Conservation (phyloP, 495 filamentous ascomycete genomes). For the Neurospora hispaniola region DNA sequence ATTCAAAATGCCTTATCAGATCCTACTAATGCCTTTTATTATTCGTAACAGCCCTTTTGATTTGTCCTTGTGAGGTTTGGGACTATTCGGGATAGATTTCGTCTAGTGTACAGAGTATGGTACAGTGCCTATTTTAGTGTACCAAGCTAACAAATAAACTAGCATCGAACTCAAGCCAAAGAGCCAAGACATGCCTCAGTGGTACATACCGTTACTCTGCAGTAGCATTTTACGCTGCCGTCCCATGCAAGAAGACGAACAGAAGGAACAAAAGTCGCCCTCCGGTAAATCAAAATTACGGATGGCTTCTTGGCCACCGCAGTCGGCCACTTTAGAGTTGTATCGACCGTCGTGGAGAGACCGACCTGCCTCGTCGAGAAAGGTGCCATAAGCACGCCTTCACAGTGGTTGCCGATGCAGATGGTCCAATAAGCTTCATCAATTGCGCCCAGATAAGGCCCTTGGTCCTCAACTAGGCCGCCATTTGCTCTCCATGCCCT, state of each 20-base stretch:
- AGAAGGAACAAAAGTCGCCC: background rate
- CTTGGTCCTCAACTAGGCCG: constrained; percentile 16
- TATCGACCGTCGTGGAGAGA: background rate
- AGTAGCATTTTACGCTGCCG: background rate
- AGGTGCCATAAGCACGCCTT: constrained; percentile 1
- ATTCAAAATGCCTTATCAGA: too few relatives aligned
- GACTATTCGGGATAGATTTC: too few relatives aligned
- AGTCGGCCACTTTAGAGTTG: background rate
- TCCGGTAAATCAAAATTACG: background rate
- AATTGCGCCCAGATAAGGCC: constrained; percentile 17
- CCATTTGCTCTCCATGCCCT: constrained; percentile 7
- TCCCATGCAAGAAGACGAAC: background rate
- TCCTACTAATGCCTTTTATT: too few relatives aligned
- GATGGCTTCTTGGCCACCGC: background rate
- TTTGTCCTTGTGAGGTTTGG: too few relatives aligned
- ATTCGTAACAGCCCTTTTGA: too few relatives aligned
- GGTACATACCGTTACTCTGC: background rate
- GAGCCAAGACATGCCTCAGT: background rate
- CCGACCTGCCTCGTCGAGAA: constrained; percentile 22
- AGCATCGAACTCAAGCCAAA: background rate
- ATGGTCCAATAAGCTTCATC: constrained; percentile 15
- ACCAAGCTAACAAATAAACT: too few relatives aligned
- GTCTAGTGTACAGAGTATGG: too few relatives aligned
- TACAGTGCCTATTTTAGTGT: too few relatives aligned
- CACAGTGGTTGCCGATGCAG: background rate